phyloP scores from a whole-genome alignment of 345 rosid species.

The Eucalyptus globulus region DNA sequence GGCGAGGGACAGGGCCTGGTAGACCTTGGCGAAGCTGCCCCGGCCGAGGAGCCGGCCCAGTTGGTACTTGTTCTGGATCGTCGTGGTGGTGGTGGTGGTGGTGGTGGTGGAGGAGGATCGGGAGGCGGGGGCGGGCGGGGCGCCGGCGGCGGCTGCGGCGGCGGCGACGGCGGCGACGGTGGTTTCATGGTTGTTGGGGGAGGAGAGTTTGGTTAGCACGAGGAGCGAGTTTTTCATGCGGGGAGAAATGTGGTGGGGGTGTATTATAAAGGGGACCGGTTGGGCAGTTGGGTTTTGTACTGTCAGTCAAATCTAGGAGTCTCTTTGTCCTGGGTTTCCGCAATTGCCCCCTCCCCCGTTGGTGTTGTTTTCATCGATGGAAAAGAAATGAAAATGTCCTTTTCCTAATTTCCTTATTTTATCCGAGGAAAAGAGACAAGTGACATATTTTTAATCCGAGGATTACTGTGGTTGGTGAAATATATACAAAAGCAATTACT shows the following conservation, averaged over 20 bases:
- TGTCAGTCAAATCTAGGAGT: not conserved
- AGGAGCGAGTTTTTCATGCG: not conserved
- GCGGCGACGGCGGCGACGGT: not conserved
- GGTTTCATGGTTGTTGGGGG: not conserved
- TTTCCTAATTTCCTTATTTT: not conserved
- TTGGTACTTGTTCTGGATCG: slow-evolving; percentile 56
- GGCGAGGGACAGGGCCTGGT: slow-evolving; percentile 37
- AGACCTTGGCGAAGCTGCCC: slow-evolving; percentile 69
- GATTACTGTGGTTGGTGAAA: not conserved
- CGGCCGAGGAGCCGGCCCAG: slow-evolving; percentile 54
- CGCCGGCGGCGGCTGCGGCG: not conserved
- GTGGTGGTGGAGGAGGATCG: not conserved
- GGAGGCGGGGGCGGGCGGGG: not conserved
- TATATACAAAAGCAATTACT: not conserved
- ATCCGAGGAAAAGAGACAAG: not conserved
- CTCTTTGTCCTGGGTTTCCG: not conserved
- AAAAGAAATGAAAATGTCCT: not conserved
- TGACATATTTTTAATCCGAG: not conserved
- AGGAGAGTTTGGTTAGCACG: not conserved
- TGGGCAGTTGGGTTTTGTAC: not conserved
- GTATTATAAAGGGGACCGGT: not conserved
- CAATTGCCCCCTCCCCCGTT: not conserved
- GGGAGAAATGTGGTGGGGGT: not conserved
- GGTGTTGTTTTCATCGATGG: not conserved
- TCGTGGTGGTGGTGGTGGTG: not conserved